Conservation (phyloP, 2,329 filamentous ascomycete species). For the Cercospora sojina region DNA sequence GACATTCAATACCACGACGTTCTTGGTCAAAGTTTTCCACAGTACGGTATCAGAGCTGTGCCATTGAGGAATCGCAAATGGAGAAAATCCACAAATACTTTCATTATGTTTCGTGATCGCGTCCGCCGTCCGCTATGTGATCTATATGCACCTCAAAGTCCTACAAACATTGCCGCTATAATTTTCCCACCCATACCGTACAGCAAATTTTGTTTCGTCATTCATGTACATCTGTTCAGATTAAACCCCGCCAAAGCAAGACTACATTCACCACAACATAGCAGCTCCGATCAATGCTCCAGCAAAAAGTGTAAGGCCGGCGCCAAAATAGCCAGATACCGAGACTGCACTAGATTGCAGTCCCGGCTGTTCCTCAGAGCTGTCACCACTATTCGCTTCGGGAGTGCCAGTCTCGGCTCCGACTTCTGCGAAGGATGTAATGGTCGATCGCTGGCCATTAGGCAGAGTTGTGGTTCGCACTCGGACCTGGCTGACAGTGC, state of each 20-base stretch:
- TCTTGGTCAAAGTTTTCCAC: background rate
- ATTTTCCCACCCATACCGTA: background rate
- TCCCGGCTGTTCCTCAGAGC: constrained; percentile 34
- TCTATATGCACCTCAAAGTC: background rate
- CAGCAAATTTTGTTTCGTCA: background rate
- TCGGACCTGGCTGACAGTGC: constrained; percentile 42
- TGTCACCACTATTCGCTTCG: constrained; percentile 11
- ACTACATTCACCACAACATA: constrained; percentile 21
- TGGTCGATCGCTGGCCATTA: constrained; percentile 41
- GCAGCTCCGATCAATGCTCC: constrained; percentile 40
- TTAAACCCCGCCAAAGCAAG: background rate
- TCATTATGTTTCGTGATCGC: background rate
- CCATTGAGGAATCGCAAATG: background rate
- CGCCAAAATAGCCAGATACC: constrained; percentile 28
- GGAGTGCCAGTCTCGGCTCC: constrained; percentile 30
- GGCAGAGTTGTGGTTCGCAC: constrained; percentile 39
- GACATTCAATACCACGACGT: background rate
- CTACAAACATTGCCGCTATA: background rate
- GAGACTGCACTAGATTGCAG: constrained; percentile 43
- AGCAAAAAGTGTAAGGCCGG: constrained; percentile 35
- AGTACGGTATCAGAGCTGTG: background rate
- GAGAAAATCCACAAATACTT: background rate
- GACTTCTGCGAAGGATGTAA: constrained; percentile 48
- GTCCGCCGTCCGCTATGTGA: background rate
- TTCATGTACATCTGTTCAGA: constrained; percentile 2